Evolutionary conservation across 1,284 basidiomycete species (phyloP).

Genomic region (Garcileccinum viscosum): DNA sequence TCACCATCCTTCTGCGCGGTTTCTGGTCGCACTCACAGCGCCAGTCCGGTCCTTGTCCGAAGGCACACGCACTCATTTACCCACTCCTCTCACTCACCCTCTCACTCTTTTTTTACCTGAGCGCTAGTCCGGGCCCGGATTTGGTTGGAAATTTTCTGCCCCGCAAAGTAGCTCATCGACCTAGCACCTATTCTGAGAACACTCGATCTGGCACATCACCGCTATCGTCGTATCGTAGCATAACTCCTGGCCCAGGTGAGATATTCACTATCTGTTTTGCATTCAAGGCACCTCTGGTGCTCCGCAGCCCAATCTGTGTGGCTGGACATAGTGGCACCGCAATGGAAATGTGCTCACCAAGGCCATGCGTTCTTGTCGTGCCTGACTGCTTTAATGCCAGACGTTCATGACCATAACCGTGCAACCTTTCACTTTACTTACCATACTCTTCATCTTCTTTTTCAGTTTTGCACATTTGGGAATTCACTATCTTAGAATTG

Average conservation of each 20-base stretch:
- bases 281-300: background rate
- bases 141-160: background rate
- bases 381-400: background rate
- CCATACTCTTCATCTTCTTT: background rate
- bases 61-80: constrained; percentile 22
- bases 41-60: background rate
- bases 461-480: background rate
- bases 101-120: background rate
- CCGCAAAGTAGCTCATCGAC: constrained; percentile 10
- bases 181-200: background rate
- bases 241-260: constrained; percentile 21
- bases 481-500: background rate
- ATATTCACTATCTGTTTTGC: background rate
- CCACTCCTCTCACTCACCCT: background rate
- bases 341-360: background rate
- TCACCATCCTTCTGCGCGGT: background rate
- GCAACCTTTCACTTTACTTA: constrained; percentile 15
- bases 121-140: background rate
- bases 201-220: background rate
- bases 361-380: background rate
- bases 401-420: no score
- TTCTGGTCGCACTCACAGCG: background rate
- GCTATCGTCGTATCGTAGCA: background rate
- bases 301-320: background rate
- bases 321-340: background rate